A percentile compares a stretch with the other conserved stretches of the same genome.
Conservation (phyloP, 2,329 filamentous ascomycete genomes). For the Arthrocladium fulminans region DNA sequence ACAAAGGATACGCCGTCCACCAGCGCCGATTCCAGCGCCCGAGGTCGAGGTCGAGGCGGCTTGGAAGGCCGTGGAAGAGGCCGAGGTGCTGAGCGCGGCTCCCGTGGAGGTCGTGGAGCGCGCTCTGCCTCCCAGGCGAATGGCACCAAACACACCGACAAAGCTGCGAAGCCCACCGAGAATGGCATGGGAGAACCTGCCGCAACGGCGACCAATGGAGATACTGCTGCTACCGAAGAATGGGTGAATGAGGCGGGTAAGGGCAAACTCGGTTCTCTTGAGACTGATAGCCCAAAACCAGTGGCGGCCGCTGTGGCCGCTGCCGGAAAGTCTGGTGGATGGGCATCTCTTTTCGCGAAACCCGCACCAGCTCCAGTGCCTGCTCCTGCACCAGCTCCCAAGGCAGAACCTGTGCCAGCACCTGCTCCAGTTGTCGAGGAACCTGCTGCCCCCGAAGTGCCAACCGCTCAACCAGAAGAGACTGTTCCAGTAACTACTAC, state of each 20-base stretch:
- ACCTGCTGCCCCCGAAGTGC: slow-evolving; percentile 2
- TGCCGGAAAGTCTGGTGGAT: slow-evolving; percentile 30
- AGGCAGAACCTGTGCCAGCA: slow-evolving; percentile 41
- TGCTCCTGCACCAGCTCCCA: slow-evolving; percentile 26
- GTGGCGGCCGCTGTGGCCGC: slow-evolving; percentile 17
- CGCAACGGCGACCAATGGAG: slow-evolving; percentile 20
- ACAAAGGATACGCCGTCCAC: slow-evolving; percentile 35
- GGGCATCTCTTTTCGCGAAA: slow-evolving; percentile 70
- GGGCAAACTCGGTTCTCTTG: slow-evolving; percentile 22
- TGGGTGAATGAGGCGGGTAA: slow-evolving; percentile 23
- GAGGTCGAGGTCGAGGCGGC: slow-evolving; percentile 40
- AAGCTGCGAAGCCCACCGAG: slow-evolving; percentile 22
- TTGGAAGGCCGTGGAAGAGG: slow-evolving; percentile 38
- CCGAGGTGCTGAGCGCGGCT: slow-evolving; percentile 38
- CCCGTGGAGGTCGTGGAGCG: slow-evolving; percentile 38
- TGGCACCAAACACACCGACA: slow-evolving; percentile 31
- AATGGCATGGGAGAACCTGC: slow-evolving; percentile 14
- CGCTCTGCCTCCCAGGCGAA: slow-evolving; percentile 36
- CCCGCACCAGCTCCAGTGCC: slow-evolving; percentile 37
- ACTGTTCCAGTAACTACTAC: slow-evolving; percentile 27
- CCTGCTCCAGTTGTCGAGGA: slow-evolving; percentile 14
- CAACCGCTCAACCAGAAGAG: slow-evolving; percentile 11
- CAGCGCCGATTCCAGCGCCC: slow-evolving; percentile 29
- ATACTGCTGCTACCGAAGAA: slow-evolving; percentile 20
- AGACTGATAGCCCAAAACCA: slow-evolving; percentile 17